A percentile compares a stretch with the other conserved stretches of the same genome.
phyloP scores from a whole-genome alignment of 768 basidiomycete genomes.

The Macrocybe gigantea region DNA sequence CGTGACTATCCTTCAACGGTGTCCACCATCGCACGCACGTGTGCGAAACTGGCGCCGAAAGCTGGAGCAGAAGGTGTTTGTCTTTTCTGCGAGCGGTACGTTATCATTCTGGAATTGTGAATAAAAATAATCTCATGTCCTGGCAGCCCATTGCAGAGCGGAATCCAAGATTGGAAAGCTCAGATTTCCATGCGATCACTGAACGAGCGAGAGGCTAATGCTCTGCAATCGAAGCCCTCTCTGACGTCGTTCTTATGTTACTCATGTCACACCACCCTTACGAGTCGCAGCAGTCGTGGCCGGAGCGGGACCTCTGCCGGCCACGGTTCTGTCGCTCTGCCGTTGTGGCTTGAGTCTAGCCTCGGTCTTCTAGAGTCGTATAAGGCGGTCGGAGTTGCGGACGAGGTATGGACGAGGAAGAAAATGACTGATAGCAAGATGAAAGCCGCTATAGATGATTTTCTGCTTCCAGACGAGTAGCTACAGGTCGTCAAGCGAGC shows the following conservation, averaged over 20 bases:
- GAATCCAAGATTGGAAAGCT: slow-evolving; percentile 68
- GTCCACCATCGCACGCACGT: slow-evolving; percentile 76
- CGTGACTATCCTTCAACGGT: slow-evolving; percentile 84
- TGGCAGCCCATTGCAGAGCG: slow-evolving; percentile 55
- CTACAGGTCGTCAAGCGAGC: background rate
- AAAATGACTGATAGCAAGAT: slow-evolving; percentile 24
- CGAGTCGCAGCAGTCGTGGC: slow-evolving; percentile 44
- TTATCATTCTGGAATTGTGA: background rate
- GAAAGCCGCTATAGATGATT: slow-evolving; percentile 32
- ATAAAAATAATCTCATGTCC: background rate
- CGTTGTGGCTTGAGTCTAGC: slow-evolving; percentile 27
- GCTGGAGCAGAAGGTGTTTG: slow-evolving; percentile 43
- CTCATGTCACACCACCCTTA: slow-evolving; percentile 50
- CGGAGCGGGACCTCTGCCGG: slow-evolving; percentile 10
- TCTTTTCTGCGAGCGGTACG: slow-evolving; percentile 61
- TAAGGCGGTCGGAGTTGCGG: background rate
- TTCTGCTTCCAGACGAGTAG: slow-evolving; percentile 26
- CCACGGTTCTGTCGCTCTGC: slow-evolving; percentile 19
- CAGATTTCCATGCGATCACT: slow-evolving; percentile 67
- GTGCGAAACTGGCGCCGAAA: slow-evolving; percentile 72
- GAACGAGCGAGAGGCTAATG: slow-evolving; percentile 21
- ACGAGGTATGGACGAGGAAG: slow-evolving; percentile 24
- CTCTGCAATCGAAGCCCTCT: slow-evolving; percentile 10
- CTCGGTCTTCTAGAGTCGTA: too few relatives aligned
- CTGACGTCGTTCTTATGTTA: slow-evolving; percentile 45